phyloP scores from a whole-genome alignment of 2,329 filamentous ascomycete species.

The Drechmeria coniospora region DNA sequence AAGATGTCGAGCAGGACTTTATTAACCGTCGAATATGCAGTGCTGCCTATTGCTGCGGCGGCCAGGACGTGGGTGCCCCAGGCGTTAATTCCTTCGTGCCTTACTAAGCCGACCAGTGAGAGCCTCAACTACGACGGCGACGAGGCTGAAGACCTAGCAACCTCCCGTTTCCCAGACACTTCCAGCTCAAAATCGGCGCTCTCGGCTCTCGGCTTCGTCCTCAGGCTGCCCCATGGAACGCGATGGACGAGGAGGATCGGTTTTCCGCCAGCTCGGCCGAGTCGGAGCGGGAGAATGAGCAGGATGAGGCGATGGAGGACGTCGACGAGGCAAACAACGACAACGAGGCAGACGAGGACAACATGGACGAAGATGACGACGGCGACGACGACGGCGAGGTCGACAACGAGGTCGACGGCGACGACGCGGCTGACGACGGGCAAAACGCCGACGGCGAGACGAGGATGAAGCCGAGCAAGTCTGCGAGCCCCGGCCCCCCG shows the following conservation, averaged over 20 bases:
- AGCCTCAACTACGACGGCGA: too few relatives aligned
- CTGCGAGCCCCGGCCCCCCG: slow-evolving; percentile 13
- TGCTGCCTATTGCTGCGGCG: too few relatives aligned
- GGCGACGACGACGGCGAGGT: slow-evolving; percentile 19
- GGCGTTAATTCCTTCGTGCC: too few relatives aligned
- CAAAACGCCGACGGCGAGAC: slow-evolving; percentile 10
- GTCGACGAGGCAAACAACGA: slow-evolving; percentile 24
- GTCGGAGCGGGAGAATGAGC: slow-evolving; percentile 26
- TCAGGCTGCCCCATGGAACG: too few relatives aligned
- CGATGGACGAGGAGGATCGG: slow-evolving; percentile 19
- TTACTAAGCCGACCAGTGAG: too few relatives aligned
- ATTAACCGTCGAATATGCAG: too few relatives aligned
- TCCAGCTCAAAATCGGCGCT: too few relatives aligned
- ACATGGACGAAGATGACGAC: slow-evolving; percentile 19
- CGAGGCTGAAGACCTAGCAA: too few relatives aligned
- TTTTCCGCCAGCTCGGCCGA: slow-evolving; percentile 16
- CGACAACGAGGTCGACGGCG: slow-evolving; percentile 24
- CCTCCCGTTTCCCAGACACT: too few relatives aligned
- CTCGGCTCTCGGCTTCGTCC: too few relatives aligned
- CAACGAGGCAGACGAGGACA: slow-evolving; percentile 21
- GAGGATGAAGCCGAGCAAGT: slow-evolving; percentile 9
- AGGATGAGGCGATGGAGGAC: slow-evolving; percentile 43
- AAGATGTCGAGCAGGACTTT: too few relatives aligned
- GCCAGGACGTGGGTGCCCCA: too few relatives aligned
- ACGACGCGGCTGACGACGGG: slow-evolving; percentile 22